Evolutionary conservation across 2,329 filamentous ascomycete genomes (phyloP), one percentile per base, ranked within the genome.

Genomic region (Harringtonia lauricola): DNA sequence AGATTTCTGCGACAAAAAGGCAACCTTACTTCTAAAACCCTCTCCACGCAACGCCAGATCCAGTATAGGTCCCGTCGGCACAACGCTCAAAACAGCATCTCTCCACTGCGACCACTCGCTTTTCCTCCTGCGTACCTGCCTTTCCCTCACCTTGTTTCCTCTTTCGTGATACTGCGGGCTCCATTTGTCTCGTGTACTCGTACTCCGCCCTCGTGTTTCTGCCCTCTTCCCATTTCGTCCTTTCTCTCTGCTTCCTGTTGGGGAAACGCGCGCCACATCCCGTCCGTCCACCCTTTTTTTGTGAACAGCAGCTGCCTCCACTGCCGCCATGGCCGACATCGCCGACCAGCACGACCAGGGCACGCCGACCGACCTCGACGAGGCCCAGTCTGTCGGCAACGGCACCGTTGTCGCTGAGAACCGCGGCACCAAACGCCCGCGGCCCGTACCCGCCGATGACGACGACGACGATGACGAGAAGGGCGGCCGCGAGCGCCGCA

Each of bases 401-500:
- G 84, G 83, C 64, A 64, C 69, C 56, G 71, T 70, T 55, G 71
- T 72, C 58, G 63, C 67, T 53, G 84, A 89, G 60, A 76, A 69
- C 65, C 86, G 89, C 62, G 88, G 87, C 63, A 77, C 88, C 67
- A 96, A 96, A 76, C 88, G 90, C 57, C 78, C 76, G 64, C 86
- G 92, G 61, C 80, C 85, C 51, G 82, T 83, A 55, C 76, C 81
- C 42, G 81, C 81, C 58, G 90, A 96, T 62, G 92, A 96, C 61
- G 92, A 96, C 54, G 90, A 96, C 53, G 92, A 96, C 52, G 89
- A 96, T 56, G 89, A 95, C 56, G 90, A 95, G 66, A 96, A 96
- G 79, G 87, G 87, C 51, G 88, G 88, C 60, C 89, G 92, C 66
- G 92, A 96, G 77, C 83, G 92, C 62, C 82, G 92, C 70, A 98